phyloP scores from a whole-genome alignment of 257 asterid genomes.

The Primulina tabacum region DNA sequence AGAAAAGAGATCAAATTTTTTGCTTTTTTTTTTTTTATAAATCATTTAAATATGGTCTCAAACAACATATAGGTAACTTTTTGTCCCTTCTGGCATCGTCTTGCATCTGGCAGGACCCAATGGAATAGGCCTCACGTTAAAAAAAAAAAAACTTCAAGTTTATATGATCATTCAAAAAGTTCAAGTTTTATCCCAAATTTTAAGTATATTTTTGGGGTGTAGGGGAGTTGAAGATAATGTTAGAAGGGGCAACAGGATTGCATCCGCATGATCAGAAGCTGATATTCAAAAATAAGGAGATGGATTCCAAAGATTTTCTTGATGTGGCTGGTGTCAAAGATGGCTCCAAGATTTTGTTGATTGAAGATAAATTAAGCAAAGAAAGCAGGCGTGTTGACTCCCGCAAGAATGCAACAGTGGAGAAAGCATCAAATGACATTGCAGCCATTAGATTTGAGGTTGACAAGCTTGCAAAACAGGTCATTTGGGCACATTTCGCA shows the following conservation, averaged over 20 bases:
- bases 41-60: too few species aligned
- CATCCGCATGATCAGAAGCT: slow-evolving; percentile 65
- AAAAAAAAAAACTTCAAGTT: too few species aligned
- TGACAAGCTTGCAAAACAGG: slow-evolving; percentile 79
- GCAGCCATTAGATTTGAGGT: slow-evolving; percentile 59
- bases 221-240: slow-evolving; percentile 83
- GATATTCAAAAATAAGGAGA: slow-evolving; percentile 67
- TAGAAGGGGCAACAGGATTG: slow-evolving; percentile 63
- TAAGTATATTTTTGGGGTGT: neutral
- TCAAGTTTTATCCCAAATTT: neutral
- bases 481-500: slow-evolving; percentile 1
- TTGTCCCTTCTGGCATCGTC: neutral
- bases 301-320: slow-evolving; percentile 67
- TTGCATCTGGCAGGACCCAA: neutral
- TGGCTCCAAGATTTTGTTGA: slow-evolving; percentile 61
- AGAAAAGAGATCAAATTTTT: neutral
- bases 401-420: slow-evolving; percentile 51
- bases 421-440: slow-evolving; percentile 60
- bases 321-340: slow-evolving; percentile 64
- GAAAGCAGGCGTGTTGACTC: slow-evolving; percentile 53
- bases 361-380: slow-evolving; percentile 64
- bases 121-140: too few species aligned
- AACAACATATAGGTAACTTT: neutral
- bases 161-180: too few species aligned
- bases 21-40: too few species aligned